Evolutionary conservation across 2,329 filamentous ascomycete species (phyloP).

Genomic region (Cyclaneusma minus): DNA sequence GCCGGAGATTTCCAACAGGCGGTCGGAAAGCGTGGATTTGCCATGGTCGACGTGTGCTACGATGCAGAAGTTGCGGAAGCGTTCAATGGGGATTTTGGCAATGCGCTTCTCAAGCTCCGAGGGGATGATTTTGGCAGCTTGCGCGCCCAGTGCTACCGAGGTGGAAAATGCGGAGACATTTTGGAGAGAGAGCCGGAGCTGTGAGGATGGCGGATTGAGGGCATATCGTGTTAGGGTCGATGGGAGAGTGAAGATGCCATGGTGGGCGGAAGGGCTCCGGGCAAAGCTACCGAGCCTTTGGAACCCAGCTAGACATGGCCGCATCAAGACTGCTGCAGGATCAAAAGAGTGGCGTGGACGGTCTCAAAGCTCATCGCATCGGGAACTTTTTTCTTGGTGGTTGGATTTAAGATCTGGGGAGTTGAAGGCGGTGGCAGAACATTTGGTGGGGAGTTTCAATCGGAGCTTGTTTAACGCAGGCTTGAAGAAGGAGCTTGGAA

Average conservation of each 20-base stretch:
- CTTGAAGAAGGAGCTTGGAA: too few relatives aligned
- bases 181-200: too few relatives aligned
- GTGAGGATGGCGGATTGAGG: too few relatives aligned
- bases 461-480: too few relatives aligned
- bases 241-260: constrained; percentile 8
- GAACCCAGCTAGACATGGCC: constrained; percentile 19
- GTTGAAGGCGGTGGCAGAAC: too few relatives aligned
- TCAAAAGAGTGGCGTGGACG: too few relatives aligned
- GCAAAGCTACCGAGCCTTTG: constrained; percentile 19
- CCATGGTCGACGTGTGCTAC: constrained; percentile 98
- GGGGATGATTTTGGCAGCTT: constrained; percentile 15
- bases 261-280: constrained; percentile 14
- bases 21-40: constrained; percentile 89
- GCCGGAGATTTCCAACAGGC: constrained; percentile 82
- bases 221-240: too few relatives aligned
- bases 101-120: constrained; percentile 43
- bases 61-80: constrained; percentile 93
- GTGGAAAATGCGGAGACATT: constrained; percentile 15
- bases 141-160: constrained; percentile 13
- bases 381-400: constrained; percentile 1
- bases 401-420: too few relatives aligned
- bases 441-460: too few relatives aligned
- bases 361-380: not conserved
- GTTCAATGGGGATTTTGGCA: constrained; percentile 58
- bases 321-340: constrained; percentile 14